Percentiles rank a stretch among this genome's conserved stretches.
These are phyloP conservation scores for Xylariaceae sp. DNA, from an alignment of 2,329 filamentous ascomycete species.

Conservation along the genomic window DNA sequence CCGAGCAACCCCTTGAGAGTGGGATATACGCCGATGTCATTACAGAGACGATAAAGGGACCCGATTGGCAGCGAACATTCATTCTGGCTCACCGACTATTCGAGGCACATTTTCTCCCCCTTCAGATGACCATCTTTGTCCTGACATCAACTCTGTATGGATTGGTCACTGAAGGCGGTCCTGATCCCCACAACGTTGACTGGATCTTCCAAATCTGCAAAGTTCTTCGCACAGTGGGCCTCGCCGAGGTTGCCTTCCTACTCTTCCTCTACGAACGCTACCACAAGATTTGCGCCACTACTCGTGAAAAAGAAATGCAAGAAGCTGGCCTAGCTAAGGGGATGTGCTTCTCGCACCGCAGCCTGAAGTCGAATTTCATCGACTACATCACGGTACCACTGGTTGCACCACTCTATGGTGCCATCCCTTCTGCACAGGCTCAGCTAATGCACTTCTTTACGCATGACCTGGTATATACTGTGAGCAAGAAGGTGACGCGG, in stretches of 20 bases:
- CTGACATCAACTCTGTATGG: conserved; percentile 61
- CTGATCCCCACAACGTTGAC: conserved; percentile 51
- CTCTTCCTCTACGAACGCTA: conserved; percentile 67
- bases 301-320: conserved; percentile 64
- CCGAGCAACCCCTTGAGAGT: conserved; percentile 43
- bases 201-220: conserved; percentile 62
- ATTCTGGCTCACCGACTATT: conserved; percentile 66
- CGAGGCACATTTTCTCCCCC: conserved; percentile 70
- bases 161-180: conserved; percentile 49
- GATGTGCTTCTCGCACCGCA: conserved; percentile 63
- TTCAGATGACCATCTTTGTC: conserved; percentile 64
- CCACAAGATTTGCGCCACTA: conserved; percentile 59
- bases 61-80: conserved; percentile 55
- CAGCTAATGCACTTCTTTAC: conserved; percentile 70
- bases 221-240: conserved; percentile 57
- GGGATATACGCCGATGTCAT: conserved; percentile 56
- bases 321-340: conserved; percentile 61
- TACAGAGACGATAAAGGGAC: conserved; percentile 48
- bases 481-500: conserved; percentile 66
- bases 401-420: conserved; percentile 66
- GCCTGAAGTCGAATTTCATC: conserved; percentile 52
- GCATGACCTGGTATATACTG: conserved; percentile 65
- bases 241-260: conserved; percentile 61
- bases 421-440: conserved; percentile 65
- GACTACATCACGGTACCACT: conserved; percentile 66